Percentiles rank a stretch among this genome's conserved stretches.
Evolutionary conservation across 2,329 filamentous ascomycete genomes (phyloP).

Genomic region (Epicoccum nigrum): DNA sequence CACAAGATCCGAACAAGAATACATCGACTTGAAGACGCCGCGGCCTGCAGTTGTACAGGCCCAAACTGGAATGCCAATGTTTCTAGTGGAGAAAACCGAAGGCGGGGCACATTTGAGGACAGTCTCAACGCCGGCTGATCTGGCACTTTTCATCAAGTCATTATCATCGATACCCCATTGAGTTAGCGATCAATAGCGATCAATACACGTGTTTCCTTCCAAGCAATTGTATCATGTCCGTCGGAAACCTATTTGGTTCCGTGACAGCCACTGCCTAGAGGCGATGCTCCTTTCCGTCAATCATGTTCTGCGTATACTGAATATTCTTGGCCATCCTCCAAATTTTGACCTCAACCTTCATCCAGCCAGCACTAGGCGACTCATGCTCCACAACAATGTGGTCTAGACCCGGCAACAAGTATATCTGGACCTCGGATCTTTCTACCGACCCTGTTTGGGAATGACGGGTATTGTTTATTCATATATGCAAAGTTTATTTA

Average conservation of each 20-base stretch:
- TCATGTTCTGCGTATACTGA: too few relatives aligned
- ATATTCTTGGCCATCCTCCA: too few relatives aligned
- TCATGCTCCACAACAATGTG: too few relatives aligned
- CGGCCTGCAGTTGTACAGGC: neutral
- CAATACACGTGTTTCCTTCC: neutral
- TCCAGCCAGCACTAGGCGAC: too few relatives aligned
- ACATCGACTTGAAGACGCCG: neutral
- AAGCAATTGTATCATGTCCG: neutral
- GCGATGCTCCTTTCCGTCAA: too few relatives aligned
- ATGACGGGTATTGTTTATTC: too few relatives aligned
- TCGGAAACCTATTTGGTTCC: too few relatives aligned
- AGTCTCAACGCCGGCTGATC: slow-evolving; percentile 14
- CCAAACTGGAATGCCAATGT: slow-evolving; percentile 12
- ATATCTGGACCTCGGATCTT: neutral
- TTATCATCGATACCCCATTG: slow-evolving; percentile 18
- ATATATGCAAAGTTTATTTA: too few relatives aligned
- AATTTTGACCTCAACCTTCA: too few relatives aligned
- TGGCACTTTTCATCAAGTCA: slow-evolving; percentile 15
- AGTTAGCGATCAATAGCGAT: slow-evolving; percentile 3
- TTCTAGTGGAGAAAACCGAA: slow-evolving; percentile 8
- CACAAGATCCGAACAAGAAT: neutral
- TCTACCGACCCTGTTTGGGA: too few relatives aligned
- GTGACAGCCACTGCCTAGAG: too few relatives aligned
- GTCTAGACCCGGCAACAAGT: neutral
- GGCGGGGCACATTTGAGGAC: slow-evolving; percentile 5